Percentiles rank a stretch among this genome's conserved stretches.
These are phyloP conservation scores for Cunninghamia lanceolata DNA, from an alignment of 75 land plant species.

Conservation along the genomic window DNA sequence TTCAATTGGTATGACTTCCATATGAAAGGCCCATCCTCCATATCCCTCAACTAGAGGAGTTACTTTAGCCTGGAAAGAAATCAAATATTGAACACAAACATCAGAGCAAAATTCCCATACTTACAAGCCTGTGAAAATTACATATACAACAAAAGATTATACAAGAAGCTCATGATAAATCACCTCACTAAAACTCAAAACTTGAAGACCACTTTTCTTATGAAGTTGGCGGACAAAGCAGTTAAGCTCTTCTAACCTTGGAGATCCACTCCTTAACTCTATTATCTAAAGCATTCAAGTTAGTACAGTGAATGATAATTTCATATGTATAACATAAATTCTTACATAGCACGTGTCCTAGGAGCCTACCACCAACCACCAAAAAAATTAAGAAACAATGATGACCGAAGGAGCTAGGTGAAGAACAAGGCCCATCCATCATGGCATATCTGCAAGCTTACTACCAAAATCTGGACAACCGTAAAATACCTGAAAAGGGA, in stretches of 20 bases:
- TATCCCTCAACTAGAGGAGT: constrained; percentile 99
- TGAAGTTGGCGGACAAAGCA: constrained; percentile 72
- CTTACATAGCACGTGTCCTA: not conserved
- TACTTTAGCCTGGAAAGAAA: constrained; percentile 72
- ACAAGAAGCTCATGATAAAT: not conserved
- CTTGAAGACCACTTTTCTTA: constrained; percentile 59
- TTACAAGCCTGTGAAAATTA: not conserved
- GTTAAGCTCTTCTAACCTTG: constrained; percentile 87
- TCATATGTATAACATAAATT: not conserved
- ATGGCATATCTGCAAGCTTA: constrained; percentile 99
- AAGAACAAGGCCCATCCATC: constrained; percentile 94
- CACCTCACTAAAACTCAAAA: constrained; percentile 99
- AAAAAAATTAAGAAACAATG: constrained; percentile 10
- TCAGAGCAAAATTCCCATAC: not conserved
- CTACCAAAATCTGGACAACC: constrained; percentile 99
- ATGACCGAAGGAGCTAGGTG: constrained; percentile 98
- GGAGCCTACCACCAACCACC: not conserved
- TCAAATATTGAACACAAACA: constrained; percentile 9
- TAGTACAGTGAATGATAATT: not conserved
- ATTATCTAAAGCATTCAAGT: constrained; percentile 49
- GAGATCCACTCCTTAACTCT: constrained; percentile 94
- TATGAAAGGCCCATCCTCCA: constrained; percentile 95
- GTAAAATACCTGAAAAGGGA: constrained; percentile 73
- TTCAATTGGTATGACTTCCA: constrained; percentile 99
- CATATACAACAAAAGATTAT: not conserved